phyloP scores from a whole-genome alignment of 106 monocot genomes.

The Posidonia australis region DNA sequence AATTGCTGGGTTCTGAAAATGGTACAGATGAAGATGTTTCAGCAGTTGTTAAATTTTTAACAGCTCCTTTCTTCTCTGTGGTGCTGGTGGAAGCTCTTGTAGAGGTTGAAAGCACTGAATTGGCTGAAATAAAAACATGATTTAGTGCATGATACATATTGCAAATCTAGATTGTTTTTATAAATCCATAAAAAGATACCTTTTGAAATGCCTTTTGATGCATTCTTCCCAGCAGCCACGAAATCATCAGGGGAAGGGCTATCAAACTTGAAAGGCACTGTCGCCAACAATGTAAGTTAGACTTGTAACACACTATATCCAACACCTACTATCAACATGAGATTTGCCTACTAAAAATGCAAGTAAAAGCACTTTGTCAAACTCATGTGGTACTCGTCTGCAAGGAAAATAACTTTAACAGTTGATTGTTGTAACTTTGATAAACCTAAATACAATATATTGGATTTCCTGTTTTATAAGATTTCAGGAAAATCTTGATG shows the following conservation, averaged over 20 bases:
- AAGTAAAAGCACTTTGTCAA: too few species aligned
- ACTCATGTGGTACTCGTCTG: neutral
- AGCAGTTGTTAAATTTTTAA: neutral
- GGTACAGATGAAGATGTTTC: neutral
- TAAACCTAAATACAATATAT: too few species aligned
- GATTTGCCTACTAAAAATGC: too few species aligned
- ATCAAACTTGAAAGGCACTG: constrained; percentile 90
- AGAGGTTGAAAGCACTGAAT: constrained; percentile 9
- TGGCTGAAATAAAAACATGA: constrained; percentile 16
- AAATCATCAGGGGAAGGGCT: constrained; percentile 81
- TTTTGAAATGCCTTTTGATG: constrained; percentile 31
- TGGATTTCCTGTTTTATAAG: too few species aligned
- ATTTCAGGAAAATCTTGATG: too few species aligned
- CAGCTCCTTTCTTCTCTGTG: constrained; percentile 16
- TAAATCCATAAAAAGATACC: constrained; percentile 23
- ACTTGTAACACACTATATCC: too few species aligned
- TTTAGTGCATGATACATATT: neutral
- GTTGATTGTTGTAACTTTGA: neutral
- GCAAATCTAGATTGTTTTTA: neutral
- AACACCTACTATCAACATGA: too few species aligned
- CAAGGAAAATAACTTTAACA: neutral
- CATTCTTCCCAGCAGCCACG: constrained; percentile 50
- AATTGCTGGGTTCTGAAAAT: neutral
- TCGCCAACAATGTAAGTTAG: too few species aligned
- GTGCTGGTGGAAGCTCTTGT: constrained; percentile 11